These are phyloP conservation scores for Aristolochia contorta DNA, from an alignment of 164 flowering plant species.

Conservation along the genomic window DNA sequence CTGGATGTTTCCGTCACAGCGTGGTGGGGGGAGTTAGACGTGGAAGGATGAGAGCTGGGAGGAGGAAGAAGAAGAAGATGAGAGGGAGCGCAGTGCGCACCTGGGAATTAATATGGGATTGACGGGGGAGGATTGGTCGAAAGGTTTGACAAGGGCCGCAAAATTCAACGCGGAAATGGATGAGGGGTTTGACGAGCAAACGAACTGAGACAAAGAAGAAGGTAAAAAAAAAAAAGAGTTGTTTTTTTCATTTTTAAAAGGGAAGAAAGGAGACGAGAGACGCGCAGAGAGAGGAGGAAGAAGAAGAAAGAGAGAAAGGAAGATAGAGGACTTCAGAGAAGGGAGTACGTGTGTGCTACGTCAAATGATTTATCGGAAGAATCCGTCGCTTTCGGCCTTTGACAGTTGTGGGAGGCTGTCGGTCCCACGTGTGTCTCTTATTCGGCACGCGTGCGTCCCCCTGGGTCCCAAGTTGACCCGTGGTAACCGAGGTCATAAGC, in stretches of 20 bases:
- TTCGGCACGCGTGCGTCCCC: conserved; percentile 8
- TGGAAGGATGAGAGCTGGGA: neutral
- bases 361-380: conserved; percentile 8
- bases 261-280: neutral
- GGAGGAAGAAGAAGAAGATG: neutral
- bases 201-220: neutral
- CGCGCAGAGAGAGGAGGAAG: neutral
- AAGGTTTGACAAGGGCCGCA: neutral
- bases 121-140: neutral
- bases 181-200: neutral
- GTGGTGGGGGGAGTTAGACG: neutral
- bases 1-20: neutral
- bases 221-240: neutral
- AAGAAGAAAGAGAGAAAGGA: too few species aligned
- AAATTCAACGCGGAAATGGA: neutral
- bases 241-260: too few species aligned
- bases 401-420: neutral
- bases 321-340: too few species aligned
- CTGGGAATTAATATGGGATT: too few species aligned
- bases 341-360: conserved; percentile 7
- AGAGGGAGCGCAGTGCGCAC: neutral
- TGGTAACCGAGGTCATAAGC: conserved; percentile 3
- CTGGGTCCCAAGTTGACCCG: conserved; percentile 11
- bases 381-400: conserved; percentile 10
- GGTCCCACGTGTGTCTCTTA: conserved; percentile 3